Evolutionary conservation across 371 early-diverging fungal genomes (phyloP).

Genomic region (Apophysomyces ossiformis): DNA sequence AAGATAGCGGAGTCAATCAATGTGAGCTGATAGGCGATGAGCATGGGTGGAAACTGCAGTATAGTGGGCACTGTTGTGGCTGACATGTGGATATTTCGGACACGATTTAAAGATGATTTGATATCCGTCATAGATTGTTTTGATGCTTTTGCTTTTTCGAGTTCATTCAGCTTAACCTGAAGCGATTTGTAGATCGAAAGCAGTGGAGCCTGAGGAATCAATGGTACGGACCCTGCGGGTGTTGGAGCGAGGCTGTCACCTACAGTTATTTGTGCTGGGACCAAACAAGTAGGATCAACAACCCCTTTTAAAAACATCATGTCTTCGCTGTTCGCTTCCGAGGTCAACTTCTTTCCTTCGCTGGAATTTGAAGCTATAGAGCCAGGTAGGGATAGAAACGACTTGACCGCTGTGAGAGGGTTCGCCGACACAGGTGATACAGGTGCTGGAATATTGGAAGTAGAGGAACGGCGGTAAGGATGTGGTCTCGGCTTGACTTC

Average conservation of each 20-base stretch:
- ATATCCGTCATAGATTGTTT: slow-evolving; percentile 33
- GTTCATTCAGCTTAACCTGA: slow-evolving; percentile 31
- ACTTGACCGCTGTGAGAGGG: slow-evolving; percentile 30
- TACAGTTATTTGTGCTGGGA: slow-evolving; percentile 27
- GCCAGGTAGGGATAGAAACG: slow-evolving; percentile 32
- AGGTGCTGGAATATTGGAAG: slow-evolving; percentile 23
- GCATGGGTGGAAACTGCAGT: slow-evolving; percentile 66
- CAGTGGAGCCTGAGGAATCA: slow-evolving; percentile 46
- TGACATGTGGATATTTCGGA: slow-evolving; percentile 50
- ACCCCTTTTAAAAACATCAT: slow-evolving; percentile 13
- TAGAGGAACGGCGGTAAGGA: slow-evolving; percentile 22
- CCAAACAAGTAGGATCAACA: slow-evolving; percentile 29
- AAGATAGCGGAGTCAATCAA: slow-evolving; percentile 76
- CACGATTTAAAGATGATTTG: slow-evolving; percentile 45
- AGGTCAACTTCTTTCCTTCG: background rate
- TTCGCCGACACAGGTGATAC: slow-evolving; percentile 18
- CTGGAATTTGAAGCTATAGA: slow-evolving; percentile 19
- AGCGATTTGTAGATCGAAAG: slow-evolving; percentile 32
- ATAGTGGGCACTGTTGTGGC: slow-evolving; percentile 61
- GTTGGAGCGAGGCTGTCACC: slow-evolving; percentile 20
- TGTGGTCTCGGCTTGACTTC: slow-evolving; percentile 8
- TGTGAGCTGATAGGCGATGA: slow-evolving; percentile 76
- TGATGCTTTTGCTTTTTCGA: slow-evolving; percentile 12
- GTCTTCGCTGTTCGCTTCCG: background rate
- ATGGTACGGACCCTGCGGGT: slow-evolving; percentile 23